A percentile compares a stretch with the other conserved stretches of the same genome.
Evolutionary conservation across 169 alveolate genomes (phyloP).

Genomic region (Cryptosporidium felis): DNA sequence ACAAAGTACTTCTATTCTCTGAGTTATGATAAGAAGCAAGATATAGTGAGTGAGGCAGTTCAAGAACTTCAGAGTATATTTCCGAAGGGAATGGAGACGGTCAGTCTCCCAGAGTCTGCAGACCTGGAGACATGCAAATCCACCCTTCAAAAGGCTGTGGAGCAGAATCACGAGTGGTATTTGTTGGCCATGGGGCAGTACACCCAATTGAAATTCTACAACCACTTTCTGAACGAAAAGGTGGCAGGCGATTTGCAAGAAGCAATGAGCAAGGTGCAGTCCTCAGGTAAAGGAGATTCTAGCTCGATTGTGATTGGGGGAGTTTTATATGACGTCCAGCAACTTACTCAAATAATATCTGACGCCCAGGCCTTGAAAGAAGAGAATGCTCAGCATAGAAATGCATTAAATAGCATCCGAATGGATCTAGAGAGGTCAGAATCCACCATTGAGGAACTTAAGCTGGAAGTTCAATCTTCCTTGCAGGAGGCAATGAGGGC

Average conservation of each 20-base stretch:
- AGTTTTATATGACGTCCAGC: conserved; percentile 9
- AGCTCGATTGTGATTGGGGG: conserved; percentile 12
- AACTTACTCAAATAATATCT: neutral
- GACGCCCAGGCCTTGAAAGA: conserved; percentile 15
- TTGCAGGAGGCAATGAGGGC: conserved; percentile 13
- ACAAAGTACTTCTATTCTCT: conserved; percentile 30
- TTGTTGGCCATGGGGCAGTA: conserved; percentile 52
- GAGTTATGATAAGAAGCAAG: conserved; percentile 55
- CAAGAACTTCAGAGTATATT: conserved; percentile 39
- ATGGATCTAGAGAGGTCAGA: conserved; percentile 33
- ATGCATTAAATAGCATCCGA: neutral
- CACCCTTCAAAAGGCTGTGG: conserved; percentile 31
- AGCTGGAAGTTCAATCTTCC: conserved; percentile 34
- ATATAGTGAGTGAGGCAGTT: conserved; percentile 38
- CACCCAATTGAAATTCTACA: conserved; percentile 47
- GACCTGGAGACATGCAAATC: conserved; percentile 42
- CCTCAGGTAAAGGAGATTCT: neutral
- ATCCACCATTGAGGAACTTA: conserved; percentile 15
- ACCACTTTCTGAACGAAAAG: conserved; percentile 32
- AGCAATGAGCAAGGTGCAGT: neutral
- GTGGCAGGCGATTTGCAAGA: conserved; percentile 10
- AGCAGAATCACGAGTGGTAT: conserved; percentile 70
- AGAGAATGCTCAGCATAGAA: conserved; percentile 58
- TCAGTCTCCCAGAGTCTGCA: conserved; percentile 13
- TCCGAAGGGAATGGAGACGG: conserved; percentile 38